Evolutionary conservation across 768 basidiomycete genomes (phyloP), one percentile per base, ranked within the genome.

Genomic region (Termitomyces sp.): DNA sequence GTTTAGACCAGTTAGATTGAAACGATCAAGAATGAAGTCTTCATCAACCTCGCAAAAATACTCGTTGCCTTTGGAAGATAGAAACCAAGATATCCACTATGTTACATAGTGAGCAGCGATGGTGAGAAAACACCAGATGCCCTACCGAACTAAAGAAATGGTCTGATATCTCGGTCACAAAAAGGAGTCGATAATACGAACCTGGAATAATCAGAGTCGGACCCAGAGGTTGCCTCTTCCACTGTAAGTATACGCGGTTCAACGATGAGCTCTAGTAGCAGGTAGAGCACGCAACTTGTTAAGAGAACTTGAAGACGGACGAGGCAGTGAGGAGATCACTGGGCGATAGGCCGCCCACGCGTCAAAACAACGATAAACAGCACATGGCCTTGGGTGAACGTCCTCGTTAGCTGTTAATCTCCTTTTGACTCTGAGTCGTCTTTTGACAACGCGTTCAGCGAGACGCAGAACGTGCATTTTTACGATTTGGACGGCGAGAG

Each of bases 41-140:
- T 98, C 97, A 68, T 98, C 97, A 58, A 98, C 93, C 76, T 98
- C 95, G 70, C 96, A 97, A 66, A 98, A 98, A 76, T 99, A 99
- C 75, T 99, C 97, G 69, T 99, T 98, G 55, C 97, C 95, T 69
- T 97, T 97, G 19, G 93, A 94, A 21, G 92, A 91, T 5, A 98
- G 77, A 66, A 98, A 97, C 94, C 94, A 98, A 3, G 93, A 93
- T 62, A 96, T 95, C 94, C 94, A 98, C 92, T 95, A 60, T n/a
- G 42, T 51, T 24, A 47, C 55, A 51, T 26, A 24, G 30, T 54
- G 47, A 57, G 58, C 32, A 53, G 35, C 9, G 32, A 47, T 22
- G 11, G n/a, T 51, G 8, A 14, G 40, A 15, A 28, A 38, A 42
- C 26, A 54, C 35, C 44, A 56, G 56, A 52, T 28, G 30, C 10